Evolutionary conservation across 345 rosid species (phyloP).

Genomic region (Populus nigra): DNA sequence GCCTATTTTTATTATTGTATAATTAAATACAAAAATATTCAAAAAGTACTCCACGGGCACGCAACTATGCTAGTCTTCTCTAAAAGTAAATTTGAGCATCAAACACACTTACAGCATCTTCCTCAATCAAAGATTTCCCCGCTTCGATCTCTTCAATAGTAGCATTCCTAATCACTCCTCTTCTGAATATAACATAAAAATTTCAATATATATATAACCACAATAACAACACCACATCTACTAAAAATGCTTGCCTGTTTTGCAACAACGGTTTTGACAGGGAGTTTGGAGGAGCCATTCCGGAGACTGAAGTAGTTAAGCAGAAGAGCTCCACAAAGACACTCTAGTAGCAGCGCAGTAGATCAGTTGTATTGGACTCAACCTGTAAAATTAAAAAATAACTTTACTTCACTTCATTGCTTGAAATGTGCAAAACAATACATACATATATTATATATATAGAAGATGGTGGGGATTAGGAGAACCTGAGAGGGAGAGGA

Average conservation of each 20-base stretch:
- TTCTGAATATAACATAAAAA: constrained; percentile 31
- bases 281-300: constrained; percentile 22
- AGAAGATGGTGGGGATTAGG: background rate
- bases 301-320: constrained; percentile 25
- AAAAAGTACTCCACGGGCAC: too few relatives aligned
- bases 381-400: constrained; percentile 29
- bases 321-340: constrained; percentile 36
- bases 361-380: constrained; percentile 25
- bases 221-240: background rate
- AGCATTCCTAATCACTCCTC: constrained; percentile 60
- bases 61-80: too few relatives aligned
- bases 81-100: background rate
- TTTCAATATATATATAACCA: background rate
- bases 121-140: constrained; percentile 71
- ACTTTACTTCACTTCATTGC: background rate
- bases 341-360: constrained; percentile 1
- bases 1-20: too few relatives aligned
- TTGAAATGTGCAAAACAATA: background rate
- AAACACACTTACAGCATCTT: constrained; percentile 59
- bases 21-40: too few relatives aligned
- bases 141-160: constrained; percentile 91
- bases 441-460: too few relatives aligned
- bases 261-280: constrained; percentile 29
- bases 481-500: constrained; percentile 46
- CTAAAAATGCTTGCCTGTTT: constrained; percentile 43